These are phyloP conservation scores for Agapanthus africanus DNA, from an alignment of 106 monocot species.

Conservation along the genomic window DNA sequence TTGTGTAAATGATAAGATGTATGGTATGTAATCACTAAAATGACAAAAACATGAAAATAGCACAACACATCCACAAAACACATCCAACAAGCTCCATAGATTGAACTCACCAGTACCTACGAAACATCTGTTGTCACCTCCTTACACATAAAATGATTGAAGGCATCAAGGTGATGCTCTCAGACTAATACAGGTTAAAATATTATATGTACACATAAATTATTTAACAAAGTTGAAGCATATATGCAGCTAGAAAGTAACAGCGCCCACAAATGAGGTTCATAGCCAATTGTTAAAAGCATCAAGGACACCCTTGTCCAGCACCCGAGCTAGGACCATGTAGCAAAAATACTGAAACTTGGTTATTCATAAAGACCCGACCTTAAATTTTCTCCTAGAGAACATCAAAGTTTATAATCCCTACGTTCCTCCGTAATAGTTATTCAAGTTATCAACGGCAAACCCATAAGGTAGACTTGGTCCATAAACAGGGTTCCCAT, in stretches of 20 bases:
- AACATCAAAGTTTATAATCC: not conserved
- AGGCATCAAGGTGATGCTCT: not conserved
- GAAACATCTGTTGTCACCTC: not conserved
- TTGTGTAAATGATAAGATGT: too few relatives aligned
- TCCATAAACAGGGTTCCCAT: slow-evolving; percentile 48
- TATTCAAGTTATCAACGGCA: slow-evolving; percentile 33
- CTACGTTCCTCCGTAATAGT: slow-evolving; percentile 26
- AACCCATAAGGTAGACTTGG: slow-evolving; percentile 59
- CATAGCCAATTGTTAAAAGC: not conserved
- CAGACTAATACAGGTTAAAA: not conserved
- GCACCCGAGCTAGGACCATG: not conserved
- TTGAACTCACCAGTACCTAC: not conserved
- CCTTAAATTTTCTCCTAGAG: not conserved
- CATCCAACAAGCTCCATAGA: not conserved
- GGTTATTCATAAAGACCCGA: slow-evolving; percentile 3
- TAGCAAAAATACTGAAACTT: not conserved
- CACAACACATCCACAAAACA: too few relatives aligned
- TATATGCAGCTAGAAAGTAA: not conserved
- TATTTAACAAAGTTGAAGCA: not conserved
- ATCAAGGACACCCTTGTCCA: not conserved
- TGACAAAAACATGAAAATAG: not conserved
- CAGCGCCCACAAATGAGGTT: not conserved
- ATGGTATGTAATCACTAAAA: too few relatives aligned
- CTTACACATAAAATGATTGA: not conserved
- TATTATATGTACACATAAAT: not conserved